A percentile compares a stretch with the other conserved stretches of the same genome.
These are phyloP conservation scores for Pseudopyrenochaeta lycopersici DNA, from an alignment of 2,329 filamentous ascomycete genomes.

Conservation along the genomic window DNA sequence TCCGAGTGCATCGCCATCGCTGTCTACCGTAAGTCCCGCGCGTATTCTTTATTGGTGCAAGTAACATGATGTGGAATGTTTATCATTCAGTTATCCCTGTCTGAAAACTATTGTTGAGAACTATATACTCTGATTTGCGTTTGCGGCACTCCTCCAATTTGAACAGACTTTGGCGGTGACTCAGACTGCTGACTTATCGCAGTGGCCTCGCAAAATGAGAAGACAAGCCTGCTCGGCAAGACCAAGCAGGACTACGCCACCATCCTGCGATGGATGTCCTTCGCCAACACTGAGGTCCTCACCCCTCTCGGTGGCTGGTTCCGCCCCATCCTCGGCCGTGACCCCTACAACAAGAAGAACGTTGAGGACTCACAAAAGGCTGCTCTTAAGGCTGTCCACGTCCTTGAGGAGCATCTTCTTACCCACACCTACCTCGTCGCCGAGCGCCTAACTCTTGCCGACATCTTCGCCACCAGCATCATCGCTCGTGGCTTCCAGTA, in stretches of 20 bases:
- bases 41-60: slow-evolving; percentile 14
- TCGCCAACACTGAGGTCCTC: slow-evolving; percentile 89
- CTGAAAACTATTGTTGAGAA: slow-evolving; percentile 94
- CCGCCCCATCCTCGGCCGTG: slow-evolving; percentile 81
- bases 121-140: slow-evolving; percentile 82
- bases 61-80: slow-evolving; percentile 72
- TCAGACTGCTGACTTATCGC: slow-evolving; percentile 39
- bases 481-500: slow-evolving; percentile 88
- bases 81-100: slow-evolving; percentile 77
- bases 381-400: slow-evolving; percentile 71
- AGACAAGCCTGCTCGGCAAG: slow-evolving; percentile 98
- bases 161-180: slow-evolving; percentile 32
- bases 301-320: slow-evolving; percentile 79
- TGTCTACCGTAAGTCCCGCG: slow-evolving; percentile 85
- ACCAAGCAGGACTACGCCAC: slow-evolving; percentile 99
- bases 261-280: slow-evolving; percentile 98
- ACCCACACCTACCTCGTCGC: slow-evolving; percentile 97
- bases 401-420: slow-evolving; percentile 86
- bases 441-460: slow-evolving; percentile 96
- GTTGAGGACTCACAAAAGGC: slow-evolving; percentile 81
- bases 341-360: slow-evolving; percentile 97
- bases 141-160: slow-evolving; percentile 53
- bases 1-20: slow-evolving; percentile 93
- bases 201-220: slow-evolving; percentile 99
- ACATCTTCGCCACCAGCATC: slow-evolving; percentile 83